These are phyloP conservation scores for Scytalidium lignicola DNA, from an alignment of 2,329 filamentous ascomycete genomes.

Conservation along the genomic window DNA sequence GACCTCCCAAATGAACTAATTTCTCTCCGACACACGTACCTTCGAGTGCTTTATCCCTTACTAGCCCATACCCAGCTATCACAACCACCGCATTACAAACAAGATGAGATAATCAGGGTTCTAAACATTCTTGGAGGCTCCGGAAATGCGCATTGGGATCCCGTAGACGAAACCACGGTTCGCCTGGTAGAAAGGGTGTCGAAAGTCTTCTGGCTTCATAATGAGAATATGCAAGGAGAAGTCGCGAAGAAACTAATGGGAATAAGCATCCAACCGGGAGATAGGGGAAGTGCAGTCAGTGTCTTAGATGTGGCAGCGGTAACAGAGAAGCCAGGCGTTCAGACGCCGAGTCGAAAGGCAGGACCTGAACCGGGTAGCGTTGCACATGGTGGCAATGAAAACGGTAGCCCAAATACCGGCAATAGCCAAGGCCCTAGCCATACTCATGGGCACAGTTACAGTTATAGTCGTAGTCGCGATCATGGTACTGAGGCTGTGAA, in stretches of 20 bases:
- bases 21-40: constrained; percentile 82
- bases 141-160: constrained; percentile 69
- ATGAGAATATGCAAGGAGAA: constrained; percentile 33
- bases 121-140: constrained; percentile 65
- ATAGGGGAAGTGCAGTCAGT: constrained; percentile 68
- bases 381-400: constrained; percentile 11
- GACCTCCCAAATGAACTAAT: constrained; percentile 82
- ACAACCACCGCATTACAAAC: constrained; percentile 85
- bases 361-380: constrained; percentile 23
- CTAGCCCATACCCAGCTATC: constrained; percentile 87
- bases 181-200: constrained; percentile 72
- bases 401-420: neutral
- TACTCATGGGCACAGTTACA: neutral
- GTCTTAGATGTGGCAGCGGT: constrained; percentile 74
- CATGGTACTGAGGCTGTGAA: neutral
- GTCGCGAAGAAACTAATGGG: constrained; percentile 59
- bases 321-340: constrained; percentile 75
- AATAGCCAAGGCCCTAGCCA: neutral
- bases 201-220: constrained; percentile 63
- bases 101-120: constrained; percentile 73
- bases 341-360: constrained; percentile 66
- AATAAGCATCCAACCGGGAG: constrained; percentile 61
- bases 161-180: constrained; percentile 73
- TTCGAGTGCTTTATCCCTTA: constrained; percentile 86
- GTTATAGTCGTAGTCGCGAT: neutral